Base-by-base conservation (phyloP, 176 grass and related monocot genomes). In the Paspalum vaginatum region DNA sequence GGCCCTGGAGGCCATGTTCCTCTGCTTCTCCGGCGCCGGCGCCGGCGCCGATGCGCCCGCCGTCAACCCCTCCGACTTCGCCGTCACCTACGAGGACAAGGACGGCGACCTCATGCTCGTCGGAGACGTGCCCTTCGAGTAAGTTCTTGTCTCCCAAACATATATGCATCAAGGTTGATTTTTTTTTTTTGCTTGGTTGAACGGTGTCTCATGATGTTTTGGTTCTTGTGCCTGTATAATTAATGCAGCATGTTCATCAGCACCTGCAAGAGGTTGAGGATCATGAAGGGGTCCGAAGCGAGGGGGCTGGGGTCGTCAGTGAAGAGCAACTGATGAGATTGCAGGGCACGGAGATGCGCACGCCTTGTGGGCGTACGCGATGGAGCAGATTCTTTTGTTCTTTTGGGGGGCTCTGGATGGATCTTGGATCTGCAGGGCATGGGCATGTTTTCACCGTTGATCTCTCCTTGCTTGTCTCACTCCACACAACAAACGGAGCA, bases 211-310 rank as follows among this genome's bases (percentile, higher is more conserved):
- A 32, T 32, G 21, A 51, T 58, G 3, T 24, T 58, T 58, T 5
- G 16, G 1, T 7, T 14, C 6, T 37, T 65, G 4, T 79, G 60
- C 24, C 0, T 58, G 5, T 21, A 16, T 17, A 38, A 0, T 82
- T 17, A 38, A 0, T 82, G 27, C 76, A 97, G 94, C 61, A 98
- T 98, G 95, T 98, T 98, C 75, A 88, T 83, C 49, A 84, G 81
- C 51, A 86, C 88, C 67, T 98, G 95, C 90, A 98, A 82, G 77
- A 98, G 92, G 92, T 24, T 98, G 84, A 91, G 95, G 77, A 98
- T 98, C 71, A 98, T 98, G 88, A 98, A 78, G 81, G 88, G 95
- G 38, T 91, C 89, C 59, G 95, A 98, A 54, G 91, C 91, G 6
- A 85, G 91, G 88, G 89, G 91, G 4, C 72, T 91, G 18, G 84